Base-by-base conservation (phyloP, 2,329 filamentous ascomycete genomes). In the Zasmidium angulare region DNA sequence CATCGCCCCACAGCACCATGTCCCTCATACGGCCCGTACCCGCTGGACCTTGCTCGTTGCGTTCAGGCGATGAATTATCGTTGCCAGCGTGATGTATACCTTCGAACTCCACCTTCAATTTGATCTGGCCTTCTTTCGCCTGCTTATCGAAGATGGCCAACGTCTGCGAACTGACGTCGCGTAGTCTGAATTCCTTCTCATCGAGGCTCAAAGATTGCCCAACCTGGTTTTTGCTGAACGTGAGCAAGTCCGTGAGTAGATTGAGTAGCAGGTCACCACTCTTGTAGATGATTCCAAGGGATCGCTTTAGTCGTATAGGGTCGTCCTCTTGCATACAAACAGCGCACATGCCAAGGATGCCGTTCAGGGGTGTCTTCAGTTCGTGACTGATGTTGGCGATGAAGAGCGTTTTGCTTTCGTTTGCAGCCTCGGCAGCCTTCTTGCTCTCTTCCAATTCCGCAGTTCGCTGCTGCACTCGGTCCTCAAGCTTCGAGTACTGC, bases 361-460 rank as follows among this genome's bases (percentile, higher is more conserved):
- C 95, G 71, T 98, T 98, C 58, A 98, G 82, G 0, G 95, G 95
- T 1, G 95, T 99, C 72, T 96, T 96, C 36, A 99, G 81, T 74
- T 98, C 86, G 66, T 89, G 86, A 1, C 84, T 87, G 53, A 98
- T 96, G 69, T 98, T 98, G 19, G 95, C 95, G 63, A 99, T 96
- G 77, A 98, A 98, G 9, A 98, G 81, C 0, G 95, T 98, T 78
- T 99, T 99, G 81, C 91, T 96, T 76, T 96, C 90, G 68, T 96
- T 97, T 2, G 93, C 93, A n/a, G 90, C 89, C 74, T 96, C 93
- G 1, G 93, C 93, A 1, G 91, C 91, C 76, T 91, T 91, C 74
- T 96, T 96, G 78, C 89, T 96, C 62, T 91, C 85, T 70, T 96
- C 91, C 0, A 97, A 80, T 74, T 97, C 90, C 36, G 85, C 85